Evolutionary conservation across 2,329 filamentous ascomycete genomes (phyloP).

Genomic region (Cadophora luteo-olivacea): DNA sequence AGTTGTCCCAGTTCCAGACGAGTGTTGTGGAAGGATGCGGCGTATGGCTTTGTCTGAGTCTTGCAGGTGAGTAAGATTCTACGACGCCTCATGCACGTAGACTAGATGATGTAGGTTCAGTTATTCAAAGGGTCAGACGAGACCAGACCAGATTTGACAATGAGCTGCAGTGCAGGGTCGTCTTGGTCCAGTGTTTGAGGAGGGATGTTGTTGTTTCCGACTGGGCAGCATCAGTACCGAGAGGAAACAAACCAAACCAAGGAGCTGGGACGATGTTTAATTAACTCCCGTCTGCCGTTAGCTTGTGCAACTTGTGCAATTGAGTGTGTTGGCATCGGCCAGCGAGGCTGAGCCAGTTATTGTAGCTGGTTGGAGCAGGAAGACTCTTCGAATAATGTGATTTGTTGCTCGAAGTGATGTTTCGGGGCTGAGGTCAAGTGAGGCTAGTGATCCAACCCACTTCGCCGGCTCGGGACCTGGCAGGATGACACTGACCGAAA

Average conservation of each 20-base stretch:
- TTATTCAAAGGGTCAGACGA: background rate
- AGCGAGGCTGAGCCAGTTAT: constrained; percentile 6
- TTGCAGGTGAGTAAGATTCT: constrained; percentile 4
- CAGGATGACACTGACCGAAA: background rate
- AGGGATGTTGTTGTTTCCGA: background rate
- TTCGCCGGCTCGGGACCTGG: background rate
- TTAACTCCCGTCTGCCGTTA: background rate
- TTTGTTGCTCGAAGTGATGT: background rate
- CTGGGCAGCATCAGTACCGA: background rate
- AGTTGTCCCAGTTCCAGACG: background rate
- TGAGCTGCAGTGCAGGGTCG: background rate
- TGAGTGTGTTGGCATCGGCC: background rate
- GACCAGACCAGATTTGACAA: background rate
- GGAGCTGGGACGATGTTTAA: constrained; percentile 1
- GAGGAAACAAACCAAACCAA: background rate
- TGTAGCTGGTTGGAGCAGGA: background rate
- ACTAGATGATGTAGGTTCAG: constrained; percentile 2
- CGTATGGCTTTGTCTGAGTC: background rate
- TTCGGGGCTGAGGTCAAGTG: constrained; percentile 1
- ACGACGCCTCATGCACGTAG: background rate
- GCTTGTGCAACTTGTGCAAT: background rate
- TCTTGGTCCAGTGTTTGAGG: background rate
- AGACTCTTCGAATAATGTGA: background rate
- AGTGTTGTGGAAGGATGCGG: constrained; percentile 3
- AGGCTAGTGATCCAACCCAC: background rate